Conservation (phyloP, 2,329 filamentous ascomycete species). For the Pseudogymnoascus sp. region DNA sequence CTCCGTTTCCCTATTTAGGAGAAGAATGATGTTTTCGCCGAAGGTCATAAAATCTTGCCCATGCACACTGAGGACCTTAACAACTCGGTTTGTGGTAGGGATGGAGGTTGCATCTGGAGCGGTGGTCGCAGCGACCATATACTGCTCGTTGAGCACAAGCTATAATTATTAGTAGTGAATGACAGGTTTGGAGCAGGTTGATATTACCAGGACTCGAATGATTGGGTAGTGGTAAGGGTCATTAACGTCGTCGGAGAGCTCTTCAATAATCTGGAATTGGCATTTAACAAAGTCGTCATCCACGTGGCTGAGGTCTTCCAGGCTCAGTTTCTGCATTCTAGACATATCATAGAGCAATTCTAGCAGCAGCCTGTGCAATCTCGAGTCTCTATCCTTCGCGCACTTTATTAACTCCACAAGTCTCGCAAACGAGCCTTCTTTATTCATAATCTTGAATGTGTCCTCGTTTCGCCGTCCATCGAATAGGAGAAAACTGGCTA, state of each 20-base stretch:
- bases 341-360: conserved; percentile 96
- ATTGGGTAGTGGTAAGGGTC: conserved; percentile 96
- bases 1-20: conserved; percentile 90
- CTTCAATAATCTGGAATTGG: conserved; percentile 81
- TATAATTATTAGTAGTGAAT: conserved; percentile 30
- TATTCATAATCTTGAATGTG: conserved; percentile 80
- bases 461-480: conserved; percentile 73
- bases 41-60: conserved; percentile 84
- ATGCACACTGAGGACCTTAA: conserved; percentile 79
- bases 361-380: conserved; percentile 71
- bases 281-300: conserved; percentile 75
- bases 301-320: conserved; percentile 67
- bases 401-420: conserved; percentile 71
- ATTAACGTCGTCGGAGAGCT: conserved; percentile 73
- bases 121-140: conserved; percentile 71
- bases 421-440: conserved; percentile 73
- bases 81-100: conserved; percentile 79
- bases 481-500: conserved; percentile 75
- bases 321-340: conserved; percentile 71
- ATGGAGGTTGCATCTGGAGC: conserved; percentile 24
- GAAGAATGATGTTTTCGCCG: conserved; percentile 91
- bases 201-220: conserved; percentile 77
- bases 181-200: conserved; percentile 12
- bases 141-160: conserved; percentile 96
- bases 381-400: conserved; percentile 55